These are phyloP conservation scores for Chytridium lagenaria DNA, from an alignment of 371 early-diverging fungal species.

Conservation along the genomic window DNA sequence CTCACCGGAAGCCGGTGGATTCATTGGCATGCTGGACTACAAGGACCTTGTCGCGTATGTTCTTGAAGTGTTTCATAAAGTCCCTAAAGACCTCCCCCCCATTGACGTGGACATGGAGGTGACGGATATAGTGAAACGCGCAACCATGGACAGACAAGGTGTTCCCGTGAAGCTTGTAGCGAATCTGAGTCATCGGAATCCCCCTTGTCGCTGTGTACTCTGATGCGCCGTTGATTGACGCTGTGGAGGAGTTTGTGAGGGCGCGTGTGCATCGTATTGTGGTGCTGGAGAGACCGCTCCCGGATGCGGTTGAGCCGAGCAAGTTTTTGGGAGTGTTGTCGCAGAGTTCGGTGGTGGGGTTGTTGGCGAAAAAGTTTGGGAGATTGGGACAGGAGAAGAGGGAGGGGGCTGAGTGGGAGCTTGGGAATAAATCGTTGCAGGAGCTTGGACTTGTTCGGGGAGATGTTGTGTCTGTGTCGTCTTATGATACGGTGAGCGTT, in stretches of 20 bases:
- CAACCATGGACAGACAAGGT: conserved; percentile 40
- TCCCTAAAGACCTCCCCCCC: conserved; percentile 30
- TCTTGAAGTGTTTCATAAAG: conserved; percentile 47
- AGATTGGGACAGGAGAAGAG: conserved; percentile 25
- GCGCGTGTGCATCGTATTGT: conserved; percentile 43
- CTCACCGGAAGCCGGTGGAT: conserved; percentile 40
- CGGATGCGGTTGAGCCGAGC: conserved; percentile 16
- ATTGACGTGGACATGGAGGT: conserved; percentile 48
- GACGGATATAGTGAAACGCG: conserved; percentile 50
- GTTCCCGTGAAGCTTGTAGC: conserved; percentile 51
- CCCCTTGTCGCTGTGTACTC: conserved; percentile 46
- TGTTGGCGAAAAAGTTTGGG: conserved; percentile 48
- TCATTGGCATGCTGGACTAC: conserved; percentile 56
- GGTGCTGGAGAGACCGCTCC: conserved; percentile 34
- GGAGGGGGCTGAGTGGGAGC: conserved; percentile 32
- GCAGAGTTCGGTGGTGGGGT: conserved; percentile 38
- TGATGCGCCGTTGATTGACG: conserved; percentile 32
- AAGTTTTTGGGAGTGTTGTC: conserved; percentile 50
- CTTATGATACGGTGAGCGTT: conserved; percentile 45
- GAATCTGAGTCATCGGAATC: conserved; percentile 48
- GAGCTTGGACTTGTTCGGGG: conserved; percentile 48
- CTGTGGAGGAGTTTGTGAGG: conserved; percentile 37
- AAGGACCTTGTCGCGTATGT: conserved; percentile 53
- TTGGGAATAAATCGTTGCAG: conserved; percentile 41
- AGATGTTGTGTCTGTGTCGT: conserved; percentile 38